phyloP scores from a whole-genome alignment of 192 early-diverging fungal genomes.

The Gaertneriomyces semiglobifer region DNA sequence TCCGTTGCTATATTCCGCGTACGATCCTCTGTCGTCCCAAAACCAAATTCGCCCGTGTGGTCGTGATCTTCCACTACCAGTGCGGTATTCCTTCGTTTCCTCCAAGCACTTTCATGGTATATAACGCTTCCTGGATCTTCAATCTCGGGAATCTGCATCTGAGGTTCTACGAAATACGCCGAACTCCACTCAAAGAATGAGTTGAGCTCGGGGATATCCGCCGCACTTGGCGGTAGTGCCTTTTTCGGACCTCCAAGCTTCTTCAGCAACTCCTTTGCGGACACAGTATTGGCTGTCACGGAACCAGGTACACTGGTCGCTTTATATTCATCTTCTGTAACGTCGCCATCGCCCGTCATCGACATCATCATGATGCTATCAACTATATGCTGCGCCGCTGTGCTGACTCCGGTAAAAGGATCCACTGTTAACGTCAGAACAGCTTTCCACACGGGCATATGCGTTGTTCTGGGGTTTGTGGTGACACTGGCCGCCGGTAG shows the following conservation, averaged over 20 bases:
- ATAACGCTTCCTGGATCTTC: constrained; percentile 78
- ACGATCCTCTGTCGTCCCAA: constrained; percentile 6
- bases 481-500: constrained; percentile 15
- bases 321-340: background rate
- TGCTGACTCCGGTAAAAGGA: constrained; percentile 72
- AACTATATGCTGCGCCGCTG: background rate
- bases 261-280: background rate
- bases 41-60: constrained; percentile 1
- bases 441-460: constrained; percentile 75
- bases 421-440: constrained; percentile 79
- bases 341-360: background rate
- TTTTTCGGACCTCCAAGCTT: constrained; percentile 3
- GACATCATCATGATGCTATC: background rate
- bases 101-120: constrained; percentile 72
- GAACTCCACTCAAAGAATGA: constrained; percentile 80
- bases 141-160: constrained; percentile 72
- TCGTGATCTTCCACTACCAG: background rate
- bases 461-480: constrained; percentile 48
- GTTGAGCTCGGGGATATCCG: constrained; percentile 49
- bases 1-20: background rate
- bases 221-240: constrained; percentile 10
- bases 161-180: constrained; percentile 84
- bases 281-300: background rate
- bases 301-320: background rate
- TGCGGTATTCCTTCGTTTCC: constrained; percentile 58